phyloP scores from a whole-genome alignment of 2,329 filamentous ascomycete genomes.

The Thermomyces lanuginosus region DNA sequence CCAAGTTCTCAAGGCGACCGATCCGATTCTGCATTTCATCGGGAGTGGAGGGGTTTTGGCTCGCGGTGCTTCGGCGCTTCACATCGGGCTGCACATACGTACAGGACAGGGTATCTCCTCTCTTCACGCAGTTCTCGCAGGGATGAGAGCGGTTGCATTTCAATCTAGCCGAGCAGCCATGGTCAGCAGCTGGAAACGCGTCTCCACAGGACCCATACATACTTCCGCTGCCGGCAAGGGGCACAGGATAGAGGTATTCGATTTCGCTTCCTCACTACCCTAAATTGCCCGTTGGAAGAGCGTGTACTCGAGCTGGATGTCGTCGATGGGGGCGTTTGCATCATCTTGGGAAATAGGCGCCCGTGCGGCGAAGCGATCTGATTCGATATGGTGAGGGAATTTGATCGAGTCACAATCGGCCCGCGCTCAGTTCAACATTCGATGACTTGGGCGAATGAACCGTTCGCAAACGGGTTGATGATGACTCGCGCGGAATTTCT shows the following conservation, averaged over 20 bases:
- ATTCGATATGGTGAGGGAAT: no score
- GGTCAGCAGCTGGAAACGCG: constrained; percentile 4
- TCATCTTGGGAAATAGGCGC: constrained; percentile 15
- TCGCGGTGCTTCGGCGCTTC: constrained; percentile 50
- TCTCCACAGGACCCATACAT: constrained; percentile 19
- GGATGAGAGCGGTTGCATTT: constrained; percentile 89
- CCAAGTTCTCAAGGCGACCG: constrained; percentile 80
- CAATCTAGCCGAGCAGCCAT: constrained; percentile 33
- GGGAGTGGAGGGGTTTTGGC: constrained; percentile 46
- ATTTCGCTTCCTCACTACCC: constrained; percentile 82
- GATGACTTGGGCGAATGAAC: no score
- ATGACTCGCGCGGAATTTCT: no score
- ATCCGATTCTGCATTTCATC: constrained; percentile 99
- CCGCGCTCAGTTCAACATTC: no score
- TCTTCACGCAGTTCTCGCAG: constrained; percentile 88
- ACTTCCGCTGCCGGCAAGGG: constrained; percentile 86
- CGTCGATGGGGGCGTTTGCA: constrained; percentile 33
- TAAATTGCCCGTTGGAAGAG: constrained; percentile 72
- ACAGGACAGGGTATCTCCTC: constrained; percentile 64
- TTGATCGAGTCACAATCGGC: background rate
- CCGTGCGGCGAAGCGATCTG: no score
- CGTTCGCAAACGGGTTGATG: no score
- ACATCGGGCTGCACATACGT: constrained; percentile 56
- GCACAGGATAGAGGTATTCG: constrained; percentile 81
- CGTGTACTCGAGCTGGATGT: constrained; percentile 57